These are phyloP conservation scores for Aspergillus clavatus DNA, from an alignment of 2,329 filamentous ascomycete genomes.

Conservation along the genomic window DNA sequence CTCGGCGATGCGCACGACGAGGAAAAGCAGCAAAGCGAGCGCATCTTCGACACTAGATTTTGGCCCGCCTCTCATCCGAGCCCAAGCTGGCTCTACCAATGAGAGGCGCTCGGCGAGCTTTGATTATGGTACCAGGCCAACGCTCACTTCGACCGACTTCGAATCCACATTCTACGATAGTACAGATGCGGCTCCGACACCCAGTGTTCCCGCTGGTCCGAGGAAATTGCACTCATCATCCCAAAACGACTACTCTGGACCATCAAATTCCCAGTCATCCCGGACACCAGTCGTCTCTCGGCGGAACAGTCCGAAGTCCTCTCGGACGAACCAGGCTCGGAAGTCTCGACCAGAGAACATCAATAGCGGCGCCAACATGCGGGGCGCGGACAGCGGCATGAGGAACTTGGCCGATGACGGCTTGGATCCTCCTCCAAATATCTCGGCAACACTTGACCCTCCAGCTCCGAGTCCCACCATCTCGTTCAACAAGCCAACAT, in stretches of 20 bases:
- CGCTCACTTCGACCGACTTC: conserved; percentile 20
- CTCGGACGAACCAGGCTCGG: conserved; percentile 33
- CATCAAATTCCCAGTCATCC: conserved; percentile 20
- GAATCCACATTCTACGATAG: conserved; percentile 40
- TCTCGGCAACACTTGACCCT: conserved; percentile 45
- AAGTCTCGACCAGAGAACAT: conserved; percentile 38
- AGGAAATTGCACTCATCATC: conserved; percentile 50
- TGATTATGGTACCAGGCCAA: conserved; percentile 38
- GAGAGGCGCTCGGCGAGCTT: conserved; percentile 44
- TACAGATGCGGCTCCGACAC: conserved; percentile 79
- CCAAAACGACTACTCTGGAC: conserved; percentile 27
- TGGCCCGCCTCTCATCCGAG: conserved; percentile 44
- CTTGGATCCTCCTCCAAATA: conserved; percentile 36
- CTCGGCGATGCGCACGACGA: conserved; percentile 35
- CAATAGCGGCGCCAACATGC: conserved; percentile 31
- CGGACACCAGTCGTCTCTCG: conserved; percentile 34
- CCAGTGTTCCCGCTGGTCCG: conserved; percentile 75
- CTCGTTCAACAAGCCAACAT: conserved; percentile 46
- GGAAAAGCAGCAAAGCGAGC: conserved; percentile 68
- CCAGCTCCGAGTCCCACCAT: conserved; percentile 52
- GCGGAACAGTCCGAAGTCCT: conserved; percentile 42
- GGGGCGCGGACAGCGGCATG: conserved; percentile 28
- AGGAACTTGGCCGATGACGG: conserved; percentile 22
- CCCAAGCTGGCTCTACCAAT: conserved; percentile 26
- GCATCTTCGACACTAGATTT: conserved; percentile 74